These are phyloP conservation scores for Rhizophora mangle DNA, from an alignment of 345 rosid species.

Conservation along the genomic window DNA sequence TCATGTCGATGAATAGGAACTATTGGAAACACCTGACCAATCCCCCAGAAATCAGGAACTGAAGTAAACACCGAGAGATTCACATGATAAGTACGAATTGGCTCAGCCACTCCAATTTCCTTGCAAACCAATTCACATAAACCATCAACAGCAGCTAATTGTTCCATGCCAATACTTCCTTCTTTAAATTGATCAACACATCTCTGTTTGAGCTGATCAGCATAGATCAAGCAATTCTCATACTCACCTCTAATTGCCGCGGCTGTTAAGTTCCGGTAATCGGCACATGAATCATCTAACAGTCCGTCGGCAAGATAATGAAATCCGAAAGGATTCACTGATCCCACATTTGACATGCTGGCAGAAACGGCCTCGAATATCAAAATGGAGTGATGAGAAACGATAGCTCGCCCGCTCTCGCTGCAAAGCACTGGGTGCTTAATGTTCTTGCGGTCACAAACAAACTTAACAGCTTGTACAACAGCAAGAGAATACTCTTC, in stretches of 20 bases:
- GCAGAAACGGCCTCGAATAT: conserved; percentile 77
- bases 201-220: conserved; percentile 80
- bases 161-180: conserved; percentile 71
- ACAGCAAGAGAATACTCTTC: conserved; percentile 85
- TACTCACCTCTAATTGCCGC: conserved; percentile 67
- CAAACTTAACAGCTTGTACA: conserved; percentile 54
- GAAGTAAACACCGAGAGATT: conserved; percentile 92
- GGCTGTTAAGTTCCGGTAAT: conserved; percentile 46
- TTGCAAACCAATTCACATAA: conserved; percentile 66
- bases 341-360: conserved; percentile 3
- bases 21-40: conserved; percentile 85
- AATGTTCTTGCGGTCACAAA: conserved; percentile 65
- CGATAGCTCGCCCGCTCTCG: conserved; percentile 89
- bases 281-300: conserved; percentile 60
- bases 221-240: conserved; percentile 59
- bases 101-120: conserved; percentile 50
- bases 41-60: conserved; percentile 95
- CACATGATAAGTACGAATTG: conserved; percentile 64
- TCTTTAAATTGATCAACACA: conserved; percentile 78
- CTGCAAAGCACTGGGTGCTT: conserved; percentile 83
- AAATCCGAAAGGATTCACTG: conserved; percentile 33
- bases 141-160: conserved; percentile 80
- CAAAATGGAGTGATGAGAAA: conserved; percentile 88
- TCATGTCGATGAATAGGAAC: conserved; percentile 83
- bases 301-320: conserved; percentile 58